Base-by-base conservation (phyloP, 306 rosid genomes). In the Quercus engelmannii region DNA sequence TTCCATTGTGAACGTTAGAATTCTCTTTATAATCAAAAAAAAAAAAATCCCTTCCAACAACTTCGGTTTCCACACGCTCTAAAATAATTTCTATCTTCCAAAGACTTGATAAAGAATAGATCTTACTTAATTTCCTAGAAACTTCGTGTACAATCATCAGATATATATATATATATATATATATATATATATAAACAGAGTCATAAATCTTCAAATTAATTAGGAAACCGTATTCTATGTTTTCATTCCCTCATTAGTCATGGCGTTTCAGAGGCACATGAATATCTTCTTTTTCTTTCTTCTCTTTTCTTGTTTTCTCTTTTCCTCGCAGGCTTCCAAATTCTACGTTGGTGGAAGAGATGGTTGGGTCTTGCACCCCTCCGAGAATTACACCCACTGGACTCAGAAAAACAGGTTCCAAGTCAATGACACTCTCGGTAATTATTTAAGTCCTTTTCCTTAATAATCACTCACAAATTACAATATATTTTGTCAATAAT, bases 311-410 rank as follows among this genome's bases (percentile, higher is more conserved):
- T 12, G 74, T 63, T 58, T 81, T 11, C 2, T 90, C 10, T 81
- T 79, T 18, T 43, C 75, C 1, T 88, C 91, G 17, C 78, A 81
- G 58, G 97, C 88, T 1, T 74, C 59, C 76, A 84, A 76, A 17
- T 90, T 88, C 82, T 46, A 70, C 46, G 97, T 84, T 19, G 99
- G 99, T 56, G 94, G 86, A 28, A 84, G 1, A 62, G 86, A 91
- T 35, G 99, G 97, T 1, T 94, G 99, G 99, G 91, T 91, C 18
- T 51, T 85, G 81, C 85, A 86, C 64, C 97, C 97, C 12, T 87
- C 89, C 4, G 86, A 88, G 85, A 78, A 17, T 58, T 94, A 86
- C 77, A 59, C 19, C 17, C 68, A 78, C 1, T 94, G 99, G 99
- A 35, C 97, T 74, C 80, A 3, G 25, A 85, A 80, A 54, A 87